phyloP scores from a whole-genome alignment of 768 basidiomycete genomes.

The Leccinum fibrillosum region DNA sequence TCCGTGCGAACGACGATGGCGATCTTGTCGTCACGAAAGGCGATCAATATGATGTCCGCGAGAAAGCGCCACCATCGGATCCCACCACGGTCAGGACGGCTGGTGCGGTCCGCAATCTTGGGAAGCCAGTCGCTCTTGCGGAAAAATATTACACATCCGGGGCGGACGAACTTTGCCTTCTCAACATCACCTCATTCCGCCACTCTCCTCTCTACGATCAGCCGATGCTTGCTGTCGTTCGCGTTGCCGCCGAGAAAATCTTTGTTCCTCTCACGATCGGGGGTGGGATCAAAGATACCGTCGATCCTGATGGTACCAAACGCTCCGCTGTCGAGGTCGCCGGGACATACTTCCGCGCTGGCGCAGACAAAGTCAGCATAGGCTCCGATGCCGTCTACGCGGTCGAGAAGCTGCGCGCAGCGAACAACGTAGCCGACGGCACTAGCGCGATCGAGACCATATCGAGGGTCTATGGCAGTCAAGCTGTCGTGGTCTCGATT shows the following conservation, averaged over 20 bases:
- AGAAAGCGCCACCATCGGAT: slow-evolving; percentile 46
- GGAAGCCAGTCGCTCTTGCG: slow-evolving; percentile 93
- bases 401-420: slow-evolving; percentile 73
- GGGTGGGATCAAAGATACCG: slow-evolving; percentile 93
- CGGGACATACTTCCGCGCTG: slow-evolving; percentile 92
- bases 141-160: slow-evolving; percentile 81
- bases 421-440: slow-evolving; percentile 53
- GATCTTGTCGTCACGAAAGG: slow-evolving; percentile 99
- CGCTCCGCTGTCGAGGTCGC: slow-evolving; percentile 92
- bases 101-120: slow-evolving; percentile 90
- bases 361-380: slow-evolving; percentile 98
- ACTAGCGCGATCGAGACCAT: slow-evolving; percentile 92
- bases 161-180: slow-evolving; percentile 94
- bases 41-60: slow-evolving; percentile 97
- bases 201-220: slow-evolving; percentile 94
- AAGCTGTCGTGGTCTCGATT: slow-evolving; percentile 96
- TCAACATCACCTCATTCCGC: slow-evolving; percentile 99
- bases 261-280: slow-evolving; percentile 99
- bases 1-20: slow-evolving; percentile 91
- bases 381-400: slow-evolving; percentile 95
- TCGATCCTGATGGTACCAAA: slow-evolving; percentile 91
- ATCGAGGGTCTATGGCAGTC: slow-evolving; percentile 84
- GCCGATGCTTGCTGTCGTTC: slow-evolving; percentile 96
- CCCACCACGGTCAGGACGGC: slow-evolving; percentile 43
- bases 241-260: slow-evolving; percentile 81